These are phyloP conservation scores for Verticillium tricorpus DNA, from an alignment of 2,329 filamentous ascomycete species.

Conservation along the genomic window DNA sequence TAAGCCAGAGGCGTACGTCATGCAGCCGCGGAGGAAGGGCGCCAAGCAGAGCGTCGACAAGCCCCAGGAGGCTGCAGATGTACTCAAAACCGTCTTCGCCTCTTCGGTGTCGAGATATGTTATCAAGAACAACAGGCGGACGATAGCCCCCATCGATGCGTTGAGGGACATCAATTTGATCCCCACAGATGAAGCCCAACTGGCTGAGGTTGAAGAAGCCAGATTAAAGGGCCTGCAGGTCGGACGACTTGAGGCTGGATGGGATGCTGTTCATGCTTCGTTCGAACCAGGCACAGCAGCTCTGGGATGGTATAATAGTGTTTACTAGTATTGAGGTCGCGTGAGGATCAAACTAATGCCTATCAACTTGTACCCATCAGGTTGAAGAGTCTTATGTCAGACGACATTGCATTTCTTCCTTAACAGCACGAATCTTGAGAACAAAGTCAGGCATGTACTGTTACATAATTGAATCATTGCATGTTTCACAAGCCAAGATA, in stretches of 20 bases:
- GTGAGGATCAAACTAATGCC: no score
- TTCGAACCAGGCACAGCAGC: conserved; percentile 3
- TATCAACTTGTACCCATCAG: no score
- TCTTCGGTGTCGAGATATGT: conserved; percentile 75
- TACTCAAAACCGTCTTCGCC: conserved; percentile 62
- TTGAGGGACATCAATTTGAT: conserved; percentile 68
- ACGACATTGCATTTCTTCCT: background rate
- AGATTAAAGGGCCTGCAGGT: conserved; percentile 1
- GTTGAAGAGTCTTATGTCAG: no score
- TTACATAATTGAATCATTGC: no score
- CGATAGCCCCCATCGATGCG: conserved; percentile 74
- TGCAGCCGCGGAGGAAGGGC: conserved; percentile 8
- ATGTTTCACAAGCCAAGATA: no score
- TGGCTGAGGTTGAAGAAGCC: conserved; percentile 2
- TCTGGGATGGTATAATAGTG: conserved; percentile 2
- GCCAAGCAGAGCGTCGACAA: background rate
- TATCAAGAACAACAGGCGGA: conserved; percentile 75
- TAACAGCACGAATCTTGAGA: no score
- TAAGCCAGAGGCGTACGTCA: conserved; percentile 46
- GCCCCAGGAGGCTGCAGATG: conserved; percentile 23
- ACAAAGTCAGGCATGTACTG: no score
- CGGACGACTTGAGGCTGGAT: conserved; percentile 2
- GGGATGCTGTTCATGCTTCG: conserved; percentile 2
- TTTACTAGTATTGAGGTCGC: background rate
- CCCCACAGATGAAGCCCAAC: conserved; percentile 41